Evolutionary conservation across 1,284 basidiomycete species (phyloP), one percentile per base, ranked within the genome.

Genomic region (Sporisorium graminicola): DNA sequence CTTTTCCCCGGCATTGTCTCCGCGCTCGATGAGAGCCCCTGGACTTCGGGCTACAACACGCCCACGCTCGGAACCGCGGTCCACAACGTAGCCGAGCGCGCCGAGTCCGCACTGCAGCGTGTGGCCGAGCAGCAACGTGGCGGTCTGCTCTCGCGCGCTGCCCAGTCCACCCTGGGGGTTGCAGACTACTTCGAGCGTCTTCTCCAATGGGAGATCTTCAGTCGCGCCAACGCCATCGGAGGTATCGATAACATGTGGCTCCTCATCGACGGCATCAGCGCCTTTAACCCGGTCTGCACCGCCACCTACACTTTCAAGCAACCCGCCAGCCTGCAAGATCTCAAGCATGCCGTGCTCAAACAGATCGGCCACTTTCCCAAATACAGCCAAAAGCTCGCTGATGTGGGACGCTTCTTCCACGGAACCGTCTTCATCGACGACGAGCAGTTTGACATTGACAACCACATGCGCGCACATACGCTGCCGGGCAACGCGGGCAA

Each of bases 211-310:
- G 67, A 75, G 35, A 60, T 75, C 54, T 75, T 57, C 60, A 70
- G 67, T 51, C 55, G 73, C 12, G 58, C 63, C 53, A 75, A 75
- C 26, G 67, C 67, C 14, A 80, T 74, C 44, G 69, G 63, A 20
- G 78, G 78, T n/a, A 56, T 81, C 44, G 77, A 80, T 67, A 74
- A 77, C 72, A 78, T 81, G 76, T 79, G 77, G 78, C 63, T 81
- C 14, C 63, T 79, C 57, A 63, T 83, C 5, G 62, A 67, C 44
- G 63, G 62, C 14, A 73, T 76, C 37, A 74, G 60, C 47, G 46
- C 57, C 18, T 85, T 85, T 69, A 82, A 83, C 49, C 82, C 83
- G 2, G 79, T 81, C 24, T 85, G 82, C 66, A 66, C 77, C 22
- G 80, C 78, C 6, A 80, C 76, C 3, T 84, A 80, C 52, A 77